phyloP scores from a whole-genome alignment of 2,329 filamentous ascomycete species.

The Trichoderma sp. region DNA sequence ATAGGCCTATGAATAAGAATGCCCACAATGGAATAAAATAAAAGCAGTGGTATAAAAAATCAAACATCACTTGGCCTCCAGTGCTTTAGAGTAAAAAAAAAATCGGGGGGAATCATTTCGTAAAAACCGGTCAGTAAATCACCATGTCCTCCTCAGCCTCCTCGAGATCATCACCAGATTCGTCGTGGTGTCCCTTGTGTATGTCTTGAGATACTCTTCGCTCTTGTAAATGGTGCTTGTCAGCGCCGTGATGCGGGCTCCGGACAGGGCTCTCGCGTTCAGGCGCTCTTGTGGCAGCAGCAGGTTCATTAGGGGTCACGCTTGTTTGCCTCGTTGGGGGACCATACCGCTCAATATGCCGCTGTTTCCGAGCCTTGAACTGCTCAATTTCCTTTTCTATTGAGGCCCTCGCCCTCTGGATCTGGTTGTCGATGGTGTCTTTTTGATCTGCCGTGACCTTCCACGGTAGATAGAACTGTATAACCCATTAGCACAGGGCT shows the following conservation, averaged over 20 bases:
- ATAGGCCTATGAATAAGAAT: background rate
- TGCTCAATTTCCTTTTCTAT: slow-evolving; percentile 67
- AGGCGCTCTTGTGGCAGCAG: slow-evolving; percentile 18
- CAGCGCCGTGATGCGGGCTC: slow-evolving; percentile 10
- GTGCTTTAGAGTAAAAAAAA: background rate
- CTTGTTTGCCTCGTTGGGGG: slow-evolving; percentile 26
- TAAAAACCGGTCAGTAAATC: slow-evolving; percentile 65
- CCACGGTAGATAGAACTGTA: slow-evolving; percentile 84
- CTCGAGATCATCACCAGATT: slow-evolving; percentile 75
- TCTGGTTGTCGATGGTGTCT: slow-evolving; percentile 68
- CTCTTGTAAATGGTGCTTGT: background rate
- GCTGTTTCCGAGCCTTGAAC: slow-evolving; percentile 56
- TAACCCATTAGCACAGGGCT: slow-evolving; percentile 2
- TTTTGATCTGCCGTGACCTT: slow-evolving; percentile 70
- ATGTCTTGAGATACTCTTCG: slow-evolving; percentile 10
- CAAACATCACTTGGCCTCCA: slow-evolving; percentile 9
- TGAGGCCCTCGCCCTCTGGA: slow-evolving; percentile 62
- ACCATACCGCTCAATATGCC: slow-evolving; percentile 36
- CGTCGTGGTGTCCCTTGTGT: slow-evolving; percentile 60
- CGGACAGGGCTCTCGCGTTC: slow-evolving; percentile 24
- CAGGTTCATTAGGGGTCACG: slow-evolving; percentile 39
- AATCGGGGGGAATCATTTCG: slow-evolving; percentile 13
- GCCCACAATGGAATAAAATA: background rate
- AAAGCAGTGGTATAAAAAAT: background rate
- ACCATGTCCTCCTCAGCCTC: slow-evolving; percentile 88